Base-by-base conservation (phyloP, 352 stramenopile genomes). In the Hyaloperonospora arabidopsidis region DNA sequence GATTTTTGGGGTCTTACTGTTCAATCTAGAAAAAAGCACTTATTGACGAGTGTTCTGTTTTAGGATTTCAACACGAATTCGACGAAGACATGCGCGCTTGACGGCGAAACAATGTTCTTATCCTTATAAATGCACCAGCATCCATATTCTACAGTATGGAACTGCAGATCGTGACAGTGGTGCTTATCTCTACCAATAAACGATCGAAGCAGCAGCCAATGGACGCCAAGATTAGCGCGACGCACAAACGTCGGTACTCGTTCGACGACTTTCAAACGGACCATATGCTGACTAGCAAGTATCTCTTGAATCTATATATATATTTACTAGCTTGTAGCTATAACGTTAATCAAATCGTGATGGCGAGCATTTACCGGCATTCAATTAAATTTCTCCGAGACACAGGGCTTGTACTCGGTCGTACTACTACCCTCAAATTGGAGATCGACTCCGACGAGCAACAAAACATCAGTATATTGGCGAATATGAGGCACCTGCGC, bases 191-290 rank as follows among this genome's bases (percentile, higher is more conserved):
- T 3, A 3, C 38, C 4, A 48, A 48, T 34, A 48, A 22, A 5
- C 39, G 21, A 7, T 49, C 49, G 5, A 56, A 49, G n/a, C 7
- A 49, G 11, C 25, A 49, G n/a, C 49, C 36, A 1, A 11, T 49
- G 19, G 23, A 55, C 14, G 48, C 48, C 22, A 19, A 22, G 11
- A 54, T 55, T 19, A 55, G 39, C 35, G 49, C 38, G 2, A 15
- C 25, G 18, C 14, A 47, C 4, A 48, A 55, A 21, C 19, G n/a
- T n/a, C 36, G 36, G 13, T 55, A 55, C 23, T 21, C 35, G 10
- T 22, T 28, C 25, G 15, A 7, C 49, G 47, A 21, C 23, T 51
- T 41, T 3, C 3, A 18, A 5, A 3, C 13, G 11, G 35, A 41
- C n/a, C n/a, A n/a, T n/a, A n/a, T n/a, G n/a, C n/a, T n/a, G n/a